Evolutionary conservation across 176 grass and related monocot genomes (phyloP).

Genomic region (Avena sativa): DNA sequence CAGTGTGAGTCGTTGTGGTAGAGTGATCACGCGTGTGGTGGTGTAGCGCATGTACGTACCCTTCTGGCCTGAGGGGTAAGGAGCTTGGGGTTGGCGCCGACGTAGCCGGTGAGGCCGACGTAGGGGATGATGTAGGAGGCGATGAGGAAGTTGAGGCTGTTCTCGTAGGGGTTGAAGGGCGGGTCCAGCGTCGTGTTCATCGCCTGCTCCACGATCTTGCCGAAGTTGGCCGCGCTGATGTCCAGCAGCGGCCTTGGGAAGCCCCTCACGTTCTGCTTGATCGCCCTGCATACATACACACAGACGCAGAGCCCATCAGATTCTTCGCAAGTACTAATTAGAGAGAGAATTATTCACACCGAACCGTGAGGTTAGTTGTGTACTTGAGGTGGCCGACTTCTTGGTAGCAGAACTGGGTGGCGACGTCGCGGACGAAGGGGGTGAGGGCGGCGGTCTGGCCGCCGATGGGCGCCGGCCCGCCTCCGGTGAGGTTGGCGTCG

Average conservation of each 20-base stretch:
- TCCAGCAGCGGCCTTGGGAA: constrained; percentile 83
- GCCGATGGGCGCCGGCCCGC: constrained; percentile 70
- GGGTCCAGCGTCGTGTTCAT: constrained; percentile 66
- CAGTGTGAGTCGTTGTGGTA: constrained; percentile 17
- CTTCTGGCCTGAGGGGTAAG: constrained; percentile 66
- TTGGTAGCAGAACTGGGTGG: constrained; percentile 87
- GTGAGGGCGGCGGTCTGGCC: constrained; percentile 60
- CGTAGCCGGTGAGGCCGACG: constrained; percentile 91
- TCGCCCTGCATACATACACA: constrained; percentile 55
- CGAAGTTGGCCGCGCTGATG: constrained; percentile 72
- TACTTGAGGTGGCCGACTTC: constrained; percentile 93
- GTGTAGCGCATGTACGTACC: constrained; percentile 32
- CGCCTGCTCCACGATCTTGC: constrained; percentile 72
- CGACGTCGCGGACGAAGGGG: constrained; percentile 57
- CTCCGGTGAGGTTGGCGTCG: constrained; percentile 61
- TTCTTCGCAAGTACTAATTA: too few relatives aligned
- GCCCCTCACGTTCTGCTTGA: constrained; percentile 67
- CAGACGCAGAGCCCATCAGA: too few relatives aligned
- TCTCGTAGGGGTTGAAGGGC: constrained; percentile 89
- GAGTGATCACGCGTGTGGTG: constrained; percentile 32
- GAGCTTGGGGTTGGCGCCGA: constrained; percentile 84
- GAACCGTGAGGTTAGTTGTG: neutral
- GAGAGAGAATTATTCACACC: neutral
- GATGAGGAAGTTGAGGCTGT: constrained; percentile 81
- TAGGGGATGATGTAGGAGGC: constrained; percentile 91